These are phyloP conservation scores for Cymbopogon citratus DNA, from an alignment of 176 grass and related monocot species.

Conservation along the genomic window DNA sequence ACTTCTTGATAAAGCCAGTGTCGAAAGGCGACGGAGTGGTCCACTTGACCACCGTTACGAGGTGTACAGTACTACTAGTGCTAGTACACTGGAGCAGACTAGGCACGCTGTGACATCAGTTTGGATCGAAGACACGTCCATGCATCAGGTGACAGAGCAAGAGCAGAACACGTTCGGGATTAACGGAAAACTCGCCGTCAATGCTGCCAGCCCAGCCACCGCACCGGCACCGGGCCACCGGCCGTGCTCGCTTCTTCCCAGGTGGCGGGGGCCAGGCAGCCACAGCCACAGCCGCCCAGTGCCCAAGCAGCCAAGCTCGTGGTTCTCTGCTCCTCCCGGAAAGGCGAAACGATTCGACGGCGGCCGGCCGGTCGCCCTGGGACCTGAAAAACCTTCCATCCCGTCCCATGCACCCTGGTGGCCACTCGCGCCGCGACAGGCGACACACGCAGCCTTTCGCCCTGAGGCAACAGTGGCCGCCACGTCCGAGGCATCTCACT, in stretches of 20 bases:
- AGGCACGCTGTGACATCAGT: too few relatives aligned
- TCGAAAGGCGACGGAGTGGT: not conserved
- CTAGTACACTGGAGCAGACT: too few relatives aligned
- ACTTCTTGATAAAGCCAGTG: not conserved
- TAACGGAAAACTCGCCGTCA: not conserved
- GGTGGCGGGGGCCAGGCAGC: not conserved
- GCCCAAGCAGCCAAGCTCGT: not conserved
- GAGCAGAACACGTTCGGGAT: not conserved
- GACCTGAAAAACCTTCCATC: not conserved
- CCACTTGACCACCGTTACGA: not conserved
- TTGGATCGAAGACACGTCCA: too few relatives aligned
- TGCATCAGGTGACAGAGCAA: too few relatives aligned
- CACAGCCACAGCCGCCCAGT: too few relatives aligned
- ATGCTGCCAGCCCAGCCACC: not conserved
- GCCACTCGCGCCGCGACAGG: not conserved
- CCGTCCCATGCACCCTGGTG: not conserved
- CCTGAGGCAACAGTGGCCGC: conserved; percentile 4
- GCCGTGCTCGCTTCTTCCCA: not conserved
- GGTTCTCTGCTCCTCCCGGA: not conserved
- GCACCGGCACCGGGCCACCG: too few relatives aligned
- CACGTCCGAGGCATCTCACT: conserved; percentile 9
- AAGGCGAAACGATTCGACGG: not conserved
- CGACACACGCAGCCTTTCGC: not conserved
- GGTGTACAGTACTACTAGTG: too few relatives aligned
- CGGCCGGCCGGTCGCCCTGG: not conserved